Conservation (phyloP, 306 rosid species). For the Prunus mongolica region DNA sequence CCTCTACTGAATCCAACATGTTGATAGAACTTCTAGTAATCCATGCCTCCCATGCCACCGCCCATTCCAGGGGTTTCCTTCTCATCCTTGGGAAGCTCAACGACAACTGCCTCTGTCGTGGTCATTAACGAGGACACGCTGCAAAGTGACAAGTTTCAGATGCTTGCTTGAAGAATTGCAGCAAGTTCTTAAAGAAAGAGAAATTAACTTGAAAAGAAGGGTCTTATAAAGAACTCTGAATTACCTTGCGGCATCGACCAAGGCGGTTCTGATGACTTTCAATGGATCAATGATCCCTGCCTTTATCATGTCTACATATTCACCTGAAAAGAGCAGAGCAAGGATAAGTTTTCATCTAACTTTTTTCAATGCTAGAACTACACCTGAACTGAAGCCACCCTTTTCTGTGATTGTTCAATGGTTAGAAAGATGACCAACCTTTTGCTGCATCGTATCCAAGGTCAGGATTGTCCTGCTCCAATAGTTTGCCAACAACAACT, state of each 20-base stretch:
- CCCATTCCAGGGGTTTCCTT: conserved; percentile 33
- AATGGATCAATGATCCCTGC: conserved; percentile 55
- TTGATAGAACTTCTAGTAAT: conserved; percentile 14
- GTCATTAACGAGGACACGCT: conserved; percentile 52
- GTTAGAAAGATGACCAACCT: conserved; percentile 30
- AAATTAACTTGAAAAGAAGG: background rate
- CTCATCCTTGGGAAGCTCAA: conserved; percentile 41
- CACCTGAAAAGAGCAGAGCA: conserved; percentile 28
- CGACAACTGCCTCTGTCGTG: conserved; percentile 47
- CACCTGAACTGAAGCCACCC: background rate
- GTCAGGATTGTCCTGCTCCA: conserved; percentile 47
- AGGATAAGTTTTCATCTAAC: background rate
- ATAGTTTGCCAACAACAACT: conserved; percentile 44
- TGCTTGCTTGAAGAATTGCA: background rate
- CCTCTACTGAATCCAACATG: background rate
- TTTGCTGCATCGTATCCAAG: conserved; percentile 51
- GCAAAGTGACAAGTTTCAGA: conserved; percentile 4
- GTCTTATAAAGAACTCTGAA: background rate
- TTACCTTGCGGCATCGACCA: conserved; percentile 58
- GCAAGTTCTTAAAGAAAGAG: background rate
- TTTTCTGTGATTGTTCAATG: background rate
- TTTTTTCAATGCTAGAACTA: background rate
- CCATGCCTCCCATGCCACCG: conserved; percentile 50
- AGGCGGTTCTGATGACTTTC: conserved; percentile 55
- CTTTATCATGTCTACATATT: conserved; percentile 55